A percentile compares a stretch with the other conserved stretches of the same genome.
These are phyloP conservation scores for Brachypodium distachyon DNA, from an alignment of 202 grass and related monocot genomes.

Conservation along the genomic window DNA sequence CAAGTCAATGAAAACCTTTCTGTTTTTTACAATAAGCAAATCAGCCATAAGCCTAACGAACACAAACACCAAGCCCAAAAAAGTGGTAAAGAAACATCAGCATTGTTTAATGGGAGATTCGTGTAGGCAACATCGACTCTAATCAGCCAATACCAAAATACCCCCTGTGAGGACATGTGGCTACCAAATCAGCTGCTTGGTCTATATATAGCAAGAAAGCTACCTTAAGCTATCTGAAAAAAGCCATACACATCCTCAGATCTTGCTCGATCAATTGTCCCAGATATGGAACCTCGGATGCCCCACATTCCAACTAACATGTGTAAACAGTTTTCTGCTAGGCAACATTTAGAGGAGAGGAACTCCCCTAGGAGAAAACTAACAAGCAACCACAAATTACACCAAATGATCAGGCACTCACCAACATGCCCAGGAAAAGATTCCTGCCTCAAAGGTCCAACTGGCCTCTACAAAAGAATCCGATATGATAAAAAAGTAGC, in stretches of 20 bases:
- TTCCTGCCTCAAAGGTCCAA: conserved; percentile 54
- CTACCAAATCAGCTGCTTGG: conserved; percentile 12
- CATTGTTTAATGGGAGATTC: neutral
- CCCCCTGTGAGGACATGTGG: neutral
- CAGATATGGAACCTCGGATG: conserved; percentile 11
- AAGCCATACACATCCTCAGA: neutral
- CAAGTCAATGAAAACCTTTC: conserved; percentile 26
- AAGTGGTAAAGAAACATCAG: conserved; percentile 4
- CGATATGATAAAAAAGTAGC: conserved; percentile 12
- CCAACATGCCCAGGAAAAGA: conserved; percentile 35
- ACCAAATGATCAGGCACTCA: conserved; percentile 29
- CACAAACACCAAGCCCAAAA: neutral
- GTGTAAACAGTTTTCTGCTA: neutral
- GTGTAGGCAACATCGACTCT: neutral
- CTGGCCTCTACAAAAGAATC: conserved; percentile 54
- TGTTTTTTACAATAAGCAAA: neutral
- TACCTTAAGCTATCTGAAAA: conserved; percentile 12
- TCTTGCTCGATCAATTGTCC: conserved; percentile 1
- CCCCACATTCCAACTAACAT: conserved; percentile 8
- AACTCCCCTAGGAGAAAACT: neutral
- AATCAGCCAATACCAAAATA: neutral
- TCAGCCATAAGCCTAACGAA: neutral
- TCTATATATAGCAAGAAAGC: conserved; percentile 17
- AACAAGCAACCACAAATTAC: conserved; percentile 6
- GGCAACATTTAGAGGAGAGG: neutral